These are phyloP conservation scores for Naganishia cerealis DNA, from an alignment of 1,284 basidiomycete species.

Conservation along the genomic window DNA sequence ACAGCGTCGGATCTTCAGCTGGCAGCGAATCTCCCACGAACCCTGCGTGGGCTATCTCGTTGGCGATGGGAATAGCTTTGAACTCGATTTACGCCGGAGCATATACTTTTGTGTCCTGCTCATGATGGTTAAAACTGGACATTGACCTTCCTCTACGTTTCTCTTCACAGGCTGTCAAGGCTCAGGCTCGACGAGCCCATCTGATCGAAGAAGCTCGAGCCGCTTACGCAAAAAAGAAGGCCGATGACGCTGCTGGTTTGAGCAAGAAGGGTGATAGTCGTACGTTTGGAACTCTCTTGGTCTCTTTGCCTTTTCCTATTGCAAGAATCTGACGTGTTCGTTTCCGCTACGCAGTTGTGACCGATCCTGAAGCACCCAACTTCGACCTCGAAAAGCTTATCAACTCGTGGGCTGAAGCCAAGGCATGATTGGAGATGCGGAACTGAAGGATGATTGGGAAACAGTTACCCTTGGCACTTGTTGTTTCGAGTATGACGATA, in stretches of 20 bases:
- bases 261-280: conserved; percentile 34
- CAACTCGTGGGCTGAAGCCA: conserved; percentile 50
- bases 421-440: conserved; percentile 20
- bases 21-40: no score
- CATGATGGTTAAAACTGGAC: neutral
- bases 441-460: neutral
- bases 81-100: neutral
- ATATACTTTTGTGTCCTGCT: neutral
- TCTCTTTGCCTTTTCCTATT: neutral
- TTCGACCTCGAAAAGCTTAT: conserved; percentile 96
- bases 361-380: conserved; percentile 88
- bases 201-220: conserved; percentile 84
- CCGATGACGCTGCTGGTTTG: conserved; percentile 44
- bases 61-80: neutral
- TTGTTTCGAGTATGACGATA: conserved; percentile 3
- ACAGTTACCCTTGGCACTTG: neutral
- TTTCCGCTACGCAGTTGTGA: conserved; percentile 64
- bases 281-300: conserved; percentile 33
- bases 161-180: conserved; percentile 38
- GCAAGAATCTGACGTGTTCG: neutral
- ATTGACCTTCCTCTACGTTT: neutral
- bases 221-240: conserved; percentile 79
- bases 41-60: neutral
- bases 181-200: conserved; percentile 63
- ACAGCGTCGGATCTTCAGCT: no score